Evolutionary conservation across 768 basidiomycete species (phyloP).

Genomic region (Phylloporus arenicola): DNA sequence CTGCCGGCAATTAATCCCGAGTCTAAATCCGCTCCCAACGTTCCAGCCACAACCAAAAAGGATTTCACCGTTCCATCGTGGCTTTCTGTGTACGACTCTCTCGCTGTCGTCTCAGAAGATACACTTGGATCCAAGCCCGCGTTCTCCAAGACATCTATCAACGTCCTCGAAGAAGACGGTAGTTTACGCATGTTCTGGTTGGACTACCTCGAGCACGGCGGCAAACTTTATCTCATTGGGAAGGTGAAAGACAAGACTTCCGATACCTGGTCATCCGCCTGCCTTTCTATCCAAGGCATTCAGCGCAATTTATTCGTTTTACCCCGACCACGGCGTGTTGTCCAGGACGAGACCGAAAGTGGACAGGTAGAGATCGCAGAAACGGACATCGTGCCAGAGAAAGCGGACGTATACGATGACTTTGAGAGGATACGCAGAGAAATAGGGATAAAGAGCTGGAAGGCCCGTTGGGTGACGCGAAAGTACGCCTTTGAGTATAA

Average conservation of each 20-base stretch:
- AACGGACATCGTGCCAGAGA: constrained; percentile 68
- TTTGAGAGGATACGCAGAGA: constrained; percentile 76
- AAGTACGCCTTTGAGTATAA: constrained; percentile 83
- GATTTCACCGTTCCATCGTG: constrained; percentile 53
- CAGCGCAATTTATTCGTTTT: constrained; percentile 89
- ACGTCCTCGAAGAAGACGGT: constrained; percentile 77
- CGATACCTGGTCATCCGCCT: constrained; percentile 70
- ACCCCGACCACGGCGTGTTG: constrained; percentile 63
- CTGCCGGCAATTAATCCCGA: background rate
- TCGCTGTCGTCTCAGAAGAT: constrained; percentile 57
- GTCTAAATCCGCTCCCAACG: constrained; percentile 11
- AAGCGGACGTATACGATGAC: constrained; percentile 72
- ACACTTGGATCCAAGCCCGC: constrained; percentile 43
- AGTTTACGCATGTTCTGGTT: constrained; percentile 93
- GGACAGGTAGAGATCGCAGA: constrained; percentile 42
- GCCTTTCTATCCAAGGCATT: constrained; percentile 78
- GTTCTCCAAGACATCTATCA: constrained; percentile 38
- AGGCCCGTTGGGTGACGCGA: constrained; percentile 78
- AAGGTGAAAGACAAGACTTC: constrained; percentile 80
- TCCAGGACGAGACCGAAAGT: constrained; percentile 26
- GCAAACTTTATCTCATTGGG: constrained; percentile 82
- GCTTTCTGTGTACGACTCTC: constrained; percentile 71
- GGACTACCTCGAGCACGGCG: constrained; percentile 85
- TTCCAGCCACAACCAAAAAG: constrained; percentile 32
- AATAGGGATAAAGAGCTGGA: constrained; percentile 69